phyloP scores from a whole-genome alignment of 306 rosid genomes.

The Corylus avellana region DNA sequence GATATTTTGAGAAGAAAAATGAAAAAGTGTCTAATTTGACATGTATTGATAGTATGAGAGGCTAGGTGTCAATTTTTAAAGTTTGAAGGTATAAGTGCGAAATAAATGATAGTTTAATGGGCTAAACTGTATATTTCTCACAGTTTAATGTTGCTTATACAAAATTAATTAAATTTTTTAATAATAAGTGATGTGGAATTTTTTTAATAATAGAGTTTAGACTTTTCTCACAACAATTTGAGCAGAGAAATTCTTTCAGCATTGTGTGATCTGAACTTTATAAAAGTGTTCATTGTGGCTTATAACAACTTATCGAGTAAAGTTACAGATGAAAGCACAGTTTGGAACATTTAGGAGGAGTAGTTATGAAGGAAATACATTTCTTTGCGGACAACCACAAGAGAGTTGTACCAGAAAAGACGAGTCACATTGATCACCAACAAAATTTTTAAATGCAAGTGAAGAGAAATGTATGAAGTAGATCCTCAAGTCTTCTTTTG shows the following conservation, averaged over 20 bases:
- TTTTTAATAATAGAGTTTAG: background rate
- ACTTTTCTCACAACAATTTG: constrained; percentile 16
- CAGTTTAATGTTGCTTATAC: too few species aligned
- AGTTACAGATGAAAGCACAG: constrained; percentile 6
- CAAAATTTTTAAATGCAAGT: background rate
- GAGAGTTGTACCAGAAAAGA: background rate
- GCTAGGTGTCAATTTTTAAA: too few species aligned
- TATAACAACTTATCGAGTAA: constrained; percentile 17
- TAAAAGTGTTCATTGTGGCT: constrained; percentile 7
- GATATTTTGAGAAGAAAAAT: too few species aligned
- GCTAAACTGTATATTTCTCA: too few species aligned
- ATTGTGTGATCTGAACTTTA: background rate
- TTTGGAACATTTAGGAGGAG: background rate
- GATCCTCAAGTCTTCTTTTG: background rate
- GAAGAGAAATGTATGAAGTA: background rate
- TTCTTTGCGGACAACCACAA: constrained; percentile 15
- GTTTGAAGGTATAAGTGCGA: too few species aligned
- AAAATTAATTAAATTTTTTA: too few species aligned
- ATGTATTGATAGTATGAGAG: too few species aligned
- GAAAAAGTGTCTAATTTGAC: too few species aligned
- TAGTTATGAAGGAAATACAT: constrained; percentile 12
- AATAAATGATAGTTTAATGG: too few species aligned
- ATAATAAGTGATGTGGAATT: too few species aligned
- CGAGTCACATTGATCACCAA: background rate
- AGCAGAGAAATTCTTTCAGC: constrained; percentile 6